Base-by-base conservation (phyloP, 2,329 filamentous ascomycete species). In the Sordariomycetes sp. region DNA sequence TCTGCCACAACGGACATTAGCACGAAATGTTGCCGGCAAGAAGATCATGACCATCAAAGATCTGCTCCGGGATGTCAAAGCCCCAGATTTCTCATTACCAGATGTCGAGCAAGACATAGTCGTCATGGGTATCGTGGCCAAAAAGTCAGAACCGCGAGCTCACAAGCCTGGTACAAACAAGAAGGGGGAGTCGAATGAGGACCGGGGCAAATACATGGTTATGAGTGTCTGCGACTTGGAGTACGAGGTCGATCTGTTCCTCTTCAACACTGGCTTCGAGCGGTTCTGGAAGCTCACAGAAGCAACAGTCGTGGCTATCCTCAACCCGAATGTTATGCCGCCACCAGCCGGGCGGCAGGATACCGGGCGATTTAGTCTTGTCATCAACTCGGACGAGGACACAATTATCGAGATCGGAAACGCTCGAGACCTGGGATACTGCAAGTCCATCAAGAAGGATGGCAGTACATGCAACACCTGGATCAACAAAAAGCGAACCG, bases 281-380 rank as follows among this genome's bases (percentile, higher is more conserved):
- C 79, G 84, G 35, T 98, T 92, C 63, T 96, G 90, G 82, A 94
- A 94, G 52, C 66, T 96, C n/a, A 79, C 79, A 0, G 75, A 86
- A 3, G 92, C 92, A n/a, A 95, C 88, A 0, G 72, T 96, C 2
- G 68, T 98, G 36, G 92, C 90, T 5, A 84, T 98, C 18, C 68
- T 98, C 20, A 98, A 98, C 50, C 92, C 92, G 2, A 78, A 69
- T 14, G 82, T 96, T 46, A 85, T 98, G 78, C 86, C 90, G 4
- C 90, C 90, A 0, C 82, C 83, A 1, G 76, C 76, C 2, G 75
- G 79, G 15, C 79, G 78, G 39, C 68, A 76, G 12, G 84, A 88
- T 42, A 90, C 83, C 0, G 87, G 87, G 18, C 76, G 78, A 21
- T 98, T 96, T 59, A 86, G 80, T 32, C 67, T 98, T 5, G 83